Conservation (phyloP, 306 rosid genomes). For the Nissolia schottii region DNA sequence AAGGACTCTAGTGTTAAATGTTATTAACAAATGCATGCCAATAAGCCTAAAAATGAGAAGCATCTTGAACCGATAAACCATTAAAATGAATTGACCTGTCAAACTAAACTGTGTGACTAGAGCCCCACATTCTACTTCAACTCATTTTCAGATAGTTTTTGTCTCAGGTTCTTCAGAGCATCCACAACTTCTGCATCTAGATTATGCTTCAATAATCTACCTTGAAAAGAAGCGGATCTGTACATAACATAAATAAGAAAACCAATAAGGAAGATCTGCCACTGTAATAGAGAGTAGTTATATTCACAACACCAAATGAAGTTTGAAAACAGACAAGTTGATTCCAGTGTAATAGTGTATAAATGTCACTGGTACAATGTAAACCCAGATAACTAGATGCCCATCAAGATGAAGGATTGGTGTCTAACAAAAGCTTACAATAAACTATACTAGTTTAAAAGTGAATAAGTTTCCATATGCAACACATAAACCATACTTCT, state of each 20-base stretch:
- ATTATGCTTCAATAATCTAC: constrained; percentile 79
- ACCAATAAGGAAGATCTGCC: constrained; percentile 14
- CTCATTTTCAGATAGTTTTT: constrained; percentile 54
- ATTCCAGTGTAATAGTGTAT: not conserved
- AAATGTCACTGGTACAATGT: constrained; percentile 1
- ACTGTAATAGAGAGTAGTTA: not conserved
- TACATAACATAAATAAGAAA: constrained; percentile 17
- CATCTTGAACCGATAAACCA: not conserved
- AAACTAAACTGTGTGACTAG: not conserved
- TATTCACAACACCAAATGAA: not conserved
- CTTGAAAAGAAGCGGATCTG: constrained; percentile 81
- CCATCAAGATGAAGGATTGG: not conserved
- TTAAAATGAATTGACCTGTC: constrained; percentile 3
- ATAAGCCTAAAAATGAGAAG: not conserved
- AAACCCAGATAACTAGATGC: not conserved
- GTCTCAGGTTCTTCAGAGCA: constrained; percentile 73
- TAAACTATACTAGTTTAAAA: not conserved
- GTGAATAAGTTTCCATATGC: not conserved
- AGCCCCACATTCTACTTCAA: constrained; percentile 36
- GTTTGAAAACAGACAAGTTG: not conserved
- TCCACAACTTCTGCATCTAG: constrained; percentile 84
- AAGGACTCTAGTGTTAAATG: constrained; percentile 1
- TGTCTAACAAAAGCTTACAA: not conserved
- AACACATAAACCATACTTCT: not conserved
- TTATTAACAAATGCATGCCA: not conserved